These are phyloP conservation scores for Selaginella moellendorffii DNA, from an alignment of 75 land plant genomes.

Conservation along the genomic window DNA sequence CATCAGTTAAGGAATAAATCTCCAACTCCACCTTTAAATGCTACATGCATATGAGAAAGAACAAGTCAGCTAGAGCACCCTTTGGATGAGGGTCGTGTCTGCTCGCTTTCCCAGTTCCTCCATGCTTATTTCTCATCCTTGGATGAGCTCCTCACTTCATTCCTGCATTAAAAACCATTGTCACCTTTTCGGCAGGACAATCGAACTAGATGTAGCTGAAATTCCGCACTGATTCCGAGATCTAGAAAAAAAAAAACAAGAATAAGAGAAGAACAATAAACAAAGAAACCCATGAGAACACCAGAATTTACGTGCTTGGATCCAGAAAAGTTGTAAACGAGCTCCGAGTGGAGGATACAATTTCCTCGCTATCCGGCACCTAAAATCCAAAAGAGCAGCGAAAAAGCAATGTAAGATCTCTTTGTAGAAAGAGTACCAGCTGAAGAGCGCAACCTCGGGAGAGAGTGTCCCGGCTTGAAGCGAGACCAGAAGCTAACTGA, in stretches of 20 bases:
- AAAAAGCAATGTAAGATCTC: too few species aligned
- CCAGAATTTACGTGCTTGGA: slow-evolving; percentile 71
- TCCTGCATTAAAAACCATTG: too few species aligned
- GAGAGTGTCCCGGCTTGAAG: slow-evolving; percentile 68
- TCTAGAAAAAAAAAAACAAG: slow-evolving; percentile 29
- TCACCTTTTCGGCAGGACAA: slow-evolving; percentile 73
- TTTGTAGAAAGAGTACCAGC: too few species aligned
- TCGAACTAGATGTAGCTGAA: slow-evolving; percentile 60
- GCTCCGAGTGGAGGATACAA: slow-evolving; percentile 72
- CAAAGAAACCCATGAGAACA: not conserved
- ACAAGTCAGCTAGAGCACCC: too few species aligned
- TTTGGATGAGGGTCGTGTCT: slow-evolving; percentile 45
- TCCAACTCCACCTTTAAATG: slow-evolving; percentile 74
- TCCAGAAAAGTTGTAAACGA: slow-evolving; percentile 85
- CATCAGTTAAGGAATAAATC: slow-evolving; percentile 69
- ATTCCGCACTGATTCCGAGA: slow-evolving; percentile 72
- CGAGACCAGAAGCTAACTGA: slow-evolving; percentile 57
- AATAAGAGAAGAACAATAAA: not conserved
- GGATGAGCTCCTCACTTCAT: slow-evolving; percentile 43
- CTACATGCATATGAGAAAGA: slow-evolving; percentile 28
- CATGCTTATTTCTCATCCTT: slow-evolving; percentile 64
- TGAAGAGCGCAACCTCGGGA: slow-evolving; percentile 72
- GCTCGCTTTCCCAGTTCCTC: slow-evolving; percentile 56
- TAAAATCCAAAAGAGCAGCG: too few species aligned
- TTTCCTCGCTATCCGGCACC: slow-evolving; percentile 63